Evolutionary conservation across 2,329 filamentous ascomycete genomes (phyloP).

Genomic region (Hypoxylon sp.): DNA sequence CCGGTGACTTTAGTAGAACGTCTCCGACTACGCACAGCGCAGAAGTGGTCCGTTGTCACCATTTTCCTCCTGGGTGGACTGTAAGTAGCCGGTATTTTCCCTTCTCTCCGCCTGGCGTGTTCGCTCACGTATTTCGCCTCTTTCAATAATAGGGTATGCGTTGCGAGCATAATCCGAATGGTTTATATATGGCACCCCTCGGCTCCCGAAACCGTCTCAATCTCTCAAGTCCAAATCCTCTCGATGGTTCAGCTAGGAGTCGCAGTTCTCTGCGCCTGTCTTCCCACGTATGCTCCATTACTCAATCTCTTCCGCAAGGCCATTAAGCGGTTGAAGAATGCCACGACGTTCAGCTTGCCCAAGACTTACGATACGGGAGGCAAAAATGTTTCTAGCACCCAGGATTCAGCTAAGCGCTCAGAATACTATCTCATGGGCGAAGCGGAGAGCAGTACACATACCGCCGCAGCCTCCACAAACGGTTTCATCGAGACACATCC

Average conservation of each 20-base stretch:
- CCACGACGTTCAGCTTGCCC: background rate
- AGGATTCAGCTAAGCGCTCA: background rate
- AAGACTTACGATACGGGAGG: background rate
- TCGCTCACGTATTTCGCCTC: background rate
- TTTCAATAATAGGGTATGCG: constrained; percentile 9
- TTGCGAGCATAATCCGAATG: constrained; percentile 24
- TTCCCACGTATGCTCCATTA: constrained; percentile 17
- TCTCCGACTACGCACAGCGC: background rate
- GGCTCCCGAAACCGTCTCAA: background rate
- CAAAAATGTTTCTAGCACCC: too few relatives aligned
- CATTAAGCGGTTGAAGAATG: background rate
- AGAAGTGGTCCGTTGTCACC: background rate
- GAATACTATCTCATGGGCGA: background rate
- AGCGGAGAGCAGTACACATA: background rate
- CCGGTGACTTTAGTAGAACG: background rate
- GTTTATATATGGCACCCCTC: constrained; percentile 14
- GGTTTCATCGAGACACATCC: background rate
- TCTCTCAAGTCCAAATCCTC: constrained; percentile 3
- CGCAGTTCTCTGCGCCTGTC: constrained; percentile 19
- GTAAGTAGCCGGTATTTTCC: background rate
- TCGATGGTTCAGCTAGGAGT: constrained; percentile 14
- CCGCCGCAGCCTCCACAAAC: background rate
- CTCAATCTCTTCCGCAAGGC: background rate
- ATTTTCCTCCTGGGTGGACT: background rate
- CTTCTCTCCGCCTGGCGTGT: background rate